phyloP scores from a whole-genome alignment of 1,284 basidiomycete genomes.

The Ceraceosorus bombacis region DNA sequence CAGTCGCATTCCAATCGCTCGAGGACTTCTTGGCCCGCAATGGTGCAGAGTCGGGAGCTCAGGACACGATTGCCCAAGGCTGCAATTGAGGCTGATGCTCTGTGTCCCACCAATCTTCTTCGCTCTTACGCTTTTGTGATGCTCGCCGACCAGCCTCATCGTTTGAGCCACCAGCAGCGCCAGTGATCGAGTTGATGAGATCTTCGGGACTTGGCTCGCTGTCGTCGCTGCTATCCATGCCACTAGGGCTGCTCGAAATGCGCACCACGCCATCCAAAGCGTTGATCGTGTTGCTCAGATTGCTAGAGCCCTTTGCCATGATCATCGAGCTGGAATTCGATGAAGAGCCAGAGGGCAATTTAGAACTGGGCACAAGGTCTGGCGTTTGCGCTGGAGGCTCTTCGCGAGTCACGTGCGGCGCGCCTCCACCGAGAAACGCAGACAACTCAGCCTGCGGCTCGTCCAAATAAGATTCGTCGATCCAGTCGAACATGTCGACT shows the following conservation, averaged over 20 bases:
- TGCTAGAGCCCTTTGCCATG: background rate
- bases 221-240: slow-evolving; percentile 1
- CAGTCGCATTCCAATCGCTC: too few relatives aligned
- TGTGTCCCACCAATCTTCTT: background rate
- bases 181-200: background rate
- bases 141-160: background rate
- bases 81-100: background rate
- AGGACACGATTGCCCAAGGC: background rate
- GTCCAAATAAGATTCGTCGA: slow-evolving; percentile 24
- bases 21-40: background rate
- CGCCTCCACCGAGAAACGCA: slow-evolving; percentile 20
- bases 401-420: slow-evolving; percentile 13
- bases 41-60: slow-evolving; percentile 5
- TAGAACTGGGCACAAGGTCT: slow-evolving; percentile 26
- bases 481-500: slow-evolving; percentile 28
- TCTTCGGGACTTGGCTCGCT: background rate
- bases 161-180: background rate
- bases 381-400: slow-evolving; percentile 29
- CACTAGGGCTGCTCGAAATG: background rate
- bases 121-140: background rate
- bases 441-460: slow-evolving; percentile 26
- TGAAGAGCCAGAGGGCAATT: slow-evolving; percentile 22
- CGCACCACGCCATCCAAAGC: background rate
- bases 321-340: slow-evolving; percentile 3
- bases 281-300: too few relatives aligned